phyloP scores from a whole-genome alignment of 225 moss, liverwort and hornwort species.

The Bryoerythrophyllum caledonicum region DNA sequence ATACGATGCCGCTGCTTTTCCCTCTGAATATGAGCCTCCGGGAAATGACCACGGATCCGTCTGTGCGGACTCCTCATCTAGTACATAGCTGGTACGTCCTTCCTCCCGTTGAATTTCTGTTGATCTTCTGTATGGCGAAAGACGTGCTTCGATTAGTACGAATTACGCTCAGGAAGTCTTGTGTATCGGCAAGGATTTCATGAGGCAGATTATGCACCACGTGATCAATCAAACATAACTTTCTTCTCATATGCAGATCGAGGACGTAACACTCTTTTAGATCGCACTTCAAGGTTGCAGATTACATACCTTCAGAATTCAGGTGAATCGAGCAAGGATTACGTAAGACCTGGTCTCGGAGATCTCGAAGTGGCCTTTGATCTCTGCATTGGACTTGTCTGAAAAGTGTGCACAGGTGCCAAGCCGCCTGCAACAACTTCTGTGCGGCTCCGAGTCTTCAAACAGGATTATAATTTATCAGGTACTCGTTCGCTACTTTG shows the following conservation, averaged over 20 bases:
- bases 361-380: not conserved
- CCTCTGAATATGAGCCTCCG: not conserved
- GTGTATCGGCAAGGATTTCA: conserved; percentile 7
- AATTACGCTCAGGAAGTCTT: not conserved
- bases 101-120: not conserved
- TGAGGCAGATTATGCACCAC: not conserved
- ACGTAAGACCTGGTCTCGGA: not conserved
- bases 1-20: not conserved
- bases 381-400: conserved; percentile 2
- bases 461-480: conserved; percentile 1
- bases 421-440: not conserved
- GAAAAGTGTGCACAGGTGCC: conserved; percentile 3
- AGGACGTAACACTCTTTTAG: not conserved
- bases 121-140: not conserved
- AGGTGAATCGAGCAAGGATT: not conserved
- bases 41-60: not conserved
- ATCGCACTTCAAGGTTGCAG: not conserved
- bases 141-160: not conserved
- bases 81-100: conserved; percentile 5
- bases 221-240: not conserved
- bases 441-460: not conserved
- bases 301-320: not conserved
- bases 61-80: not conserved
- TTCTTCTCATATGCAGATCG: conserved; percentile 13
- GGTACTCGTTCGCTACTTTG: conserved; percentile 10